Percentiles rank a stretch among this genome's conserved stretches.
These are phyloP conservation scores for Starmerella etchellsii DNA, from an alignment of 805 yeast genomes.

Conservation along the genomic window DNA sequence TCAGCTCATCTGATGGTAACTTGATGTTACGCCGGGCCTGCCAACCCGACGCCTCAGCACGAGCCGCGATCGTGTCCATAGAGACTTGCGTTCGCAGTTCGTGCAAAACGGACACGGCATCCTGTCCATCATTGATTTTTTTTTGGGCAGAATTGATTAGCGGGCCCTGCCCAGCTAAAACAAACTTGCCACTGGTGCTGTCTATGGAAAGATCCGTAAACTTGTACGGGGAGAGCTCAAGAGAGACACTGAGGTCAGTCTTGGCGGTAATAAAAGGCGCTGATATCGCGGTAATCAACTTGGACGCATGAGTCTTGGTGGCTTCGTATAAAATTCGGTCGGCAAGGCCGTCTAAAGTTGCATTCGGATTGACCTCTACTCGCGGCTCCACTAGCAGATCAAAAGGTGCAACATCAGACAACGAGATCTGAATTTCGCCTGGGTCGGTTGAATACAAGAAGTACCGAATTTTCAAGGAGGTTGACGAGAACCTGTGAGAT, in stretches of 20 bases:
- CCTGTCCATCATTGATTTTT: conserved; percentile 18
- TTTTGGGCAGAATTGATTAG: conserved; percentile 12
- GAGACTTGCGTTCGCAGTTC: conserved; percentile 38
- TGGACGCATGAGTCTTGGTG: conserved; percentile 13
- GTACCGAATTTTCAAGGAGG: conserved; percentile 45
- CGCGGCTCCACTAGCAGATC: not conserved
- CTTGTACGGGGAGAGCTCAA: conserved; percentile 11
- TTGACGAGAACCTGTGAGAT: conserved; percentile 42
- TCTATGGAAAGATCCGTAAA: conserved; percentile 20
- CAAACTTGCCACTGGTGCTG: conserved; percentile 18
- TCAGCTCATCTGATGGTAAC: conserved; percentile 37
- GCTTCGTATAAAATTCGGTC: conserved; percentile 7
- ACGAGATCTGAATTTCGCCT: conserved; percentile 1
- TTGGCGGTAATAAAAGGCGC: conserved; percentile 14
- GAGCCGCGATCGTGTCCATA: conserved; percentile 37
- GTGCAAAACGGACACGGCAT: conserved; percentile 29
- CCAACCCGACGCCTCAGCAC: conserved; percentile 60
- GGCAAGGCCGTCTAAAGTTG: conserved; percentile 1
- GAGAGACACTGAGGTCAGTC: conserved; percentile 2
- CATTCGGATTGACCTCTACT: conserved; percentile 3
- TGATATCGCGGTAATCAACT: conserved; percentile 4
- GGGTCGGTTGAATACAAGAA: conserved; percentile 36
- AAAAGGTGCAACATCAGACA: conserved; percentile 7
- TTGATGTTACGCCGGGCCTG: conserved; percentile 42
- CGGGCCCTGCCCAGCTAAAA: conserved; percentile 15